Evolutionary conservation across 2,329 filamentous ascomycete genomes (phyloP), one percentile per base, ranked within the genome.

Genomic region (Fusarium coffeatum): DNA sequence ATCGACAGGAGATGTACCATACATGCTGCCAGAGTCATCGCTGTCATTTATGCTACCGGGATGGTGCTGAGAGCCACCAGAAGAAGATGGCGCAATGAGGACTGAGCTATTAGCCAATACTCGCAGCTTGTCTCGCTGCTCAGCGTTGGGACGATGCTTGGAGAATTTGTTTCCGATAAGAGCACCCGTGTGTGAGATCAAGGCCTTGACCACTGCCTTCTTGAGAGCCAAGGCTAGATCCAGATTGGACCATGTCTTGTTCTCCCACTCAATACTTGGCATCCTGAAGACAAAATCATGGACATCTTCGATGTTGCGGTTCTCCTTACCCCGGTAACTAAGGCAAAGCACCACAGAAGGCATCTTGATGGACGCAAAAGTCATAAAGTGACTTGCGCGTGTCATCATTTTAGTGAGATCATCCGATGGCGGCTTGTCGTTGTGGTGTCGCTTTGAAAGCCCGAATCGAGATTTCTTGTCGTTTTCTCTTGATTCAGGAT

Each of bases 201-300:
- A 86, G 0, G 96, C 95, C 76, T 94, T 93, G 77, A 97, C 93
- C 61, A 98, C 92, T 48, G 97, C 94, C 78, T 94, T 97, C 83
- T 99, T 98, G 56, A 99, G 86, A 16, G 94, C 92, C 49, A 98
- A 85, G 1, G 95, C 94, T 12, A 99, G 88, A 76, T 99, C 96
- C 9, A 99, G 87, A 78, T 98, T 99, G 9, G 94, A 98, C 96
- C 96, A 99, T 11, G 94, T 98, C 84, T 99, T 99, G 85, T 99
- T 99, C 69, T 93, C 90, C 83, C 97, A 98, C 79, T 99, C 96
- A 48, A 99, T 90, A 4, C 92, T 92, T 6, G 96, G 96, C 81
- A 99, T 89, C 34, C 93, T 90, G 87, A 99, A 99, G 50, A 99
- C 96, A 73, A 99, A 97, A 77, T 98, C 92, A 80, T 99, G 95